phyloP scores from a whole-genome alignment of 148 eudicot genomes.

The Chenopodium suecicum region DNA sequence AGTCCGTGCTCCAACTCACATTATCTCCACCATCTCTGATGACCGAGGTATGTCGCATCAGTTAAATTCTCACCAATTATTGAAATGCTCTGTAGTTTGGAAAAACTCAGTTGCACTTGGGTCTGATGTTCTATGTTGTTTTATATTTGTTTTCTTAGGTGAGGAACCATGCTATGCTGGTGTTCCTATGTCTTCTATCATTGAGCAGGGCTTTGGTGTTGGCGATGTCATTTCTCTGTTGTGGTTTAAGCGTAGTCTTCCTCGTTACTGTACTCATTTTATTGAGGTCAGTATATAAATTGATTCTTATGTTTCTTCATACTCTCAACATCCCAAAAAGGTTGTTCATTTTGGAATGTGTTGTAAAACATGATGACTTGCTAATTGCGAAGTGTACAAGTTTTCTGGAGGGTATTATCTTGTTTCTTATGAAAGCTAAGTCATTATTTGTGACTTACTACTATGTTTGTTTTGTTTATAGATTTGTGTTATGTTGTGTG shows the following conservation, averaged over 20 bases:
- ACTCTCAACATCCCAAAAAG: neutral
- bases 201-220: constrained; percentile 90
- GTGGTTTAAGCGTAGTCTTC: constrained; percentile 99
- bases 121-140: neutral
- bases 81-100: neutral
- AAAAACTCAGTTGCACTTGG: constrained; percentile 5
- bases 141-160: constrained; percentile 45
- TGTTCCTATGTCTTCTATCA: constrained; percentile 92
- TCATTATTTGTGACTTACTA: neutral
- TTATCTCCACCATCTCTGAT: constrained; percentile 95
- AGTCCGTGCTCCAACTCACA: constrained; percentile 98
- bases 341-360: neutral
- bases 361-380: neutral
- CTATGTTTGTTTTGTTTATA: constrained; percentile 27
- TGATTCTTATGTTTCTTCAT: neutral
- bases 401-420: neutral
- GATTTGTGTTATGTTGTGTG: constrained; percentile 96
- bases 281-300: constrained; percentile 61
- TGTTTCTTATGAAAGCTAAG: neutral
- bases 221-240: constrained; percentile 95
- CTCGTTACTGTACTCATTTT: constrained; percentile 89
- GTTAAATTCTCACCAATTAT: constrained; percentile 6
- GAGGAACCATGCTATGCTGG: constrained; percentile 98
- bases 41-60: constrained; percentile 63
- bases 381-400: neutral